These are phyloP conservation scores for Davidsoniella eucalypti DNA, from an alignment of 2,329 filamentous ascomycete genomes.

Conservation along the genomic window DNA sequence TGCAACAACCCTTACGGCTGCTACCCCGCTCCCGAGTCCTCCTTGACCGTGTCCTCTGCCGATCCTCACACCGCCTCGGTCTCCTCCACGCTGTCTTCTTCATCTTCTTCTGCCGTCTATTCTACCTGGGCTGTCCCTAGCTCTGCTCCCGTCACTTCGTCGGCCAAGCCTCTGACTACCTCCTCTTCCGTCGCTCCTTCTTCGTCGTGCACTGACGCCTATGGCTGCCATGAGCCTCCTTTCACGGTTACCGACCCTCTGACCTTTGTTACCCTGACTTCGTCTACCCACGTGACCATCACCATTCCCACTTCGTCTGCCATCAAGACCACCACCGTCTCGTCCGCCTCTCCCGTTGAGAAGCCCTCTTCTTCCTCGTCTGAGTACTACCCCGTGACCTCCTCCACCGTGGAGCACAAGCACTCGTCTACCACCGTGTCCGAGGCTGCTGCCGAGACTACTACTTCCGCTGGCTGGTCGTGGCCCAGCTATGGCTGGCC, in stretches of 20 bases:
- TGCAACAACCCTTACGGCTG: constrained; percentile 9
- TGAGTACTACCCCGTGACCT: background rate
- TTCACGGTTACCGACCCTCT: constrained; percentile 1
- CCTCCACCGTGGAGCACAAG: background rate
- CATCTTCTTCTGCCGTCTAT: background rate
- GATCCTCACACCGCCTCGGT: background rate
- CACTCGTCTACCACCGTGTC: background rate
- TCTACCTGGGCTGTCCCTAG: constrained; percentile 6
- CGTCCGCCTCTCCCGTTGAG: background rate
- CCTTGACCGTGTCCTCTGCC: constrained; percentile 7
- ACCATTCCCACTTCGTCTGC: constrained; percentile 5
- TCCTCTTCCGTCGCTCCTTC: background rate
- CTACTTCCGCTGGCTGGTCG: background rate
- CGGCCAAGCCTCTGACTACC: background rate
- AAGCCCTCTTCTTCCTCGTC: background rate
- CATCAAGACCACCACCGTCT: constrained; percentile 1
- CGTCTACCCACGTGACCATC: constrained; percentile 7
- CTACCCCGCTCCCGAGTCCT: constrained; percentile 1
- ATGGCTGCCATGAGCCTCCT: constrained; percentile 10
- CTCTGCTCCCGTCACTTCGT: constrained; percentile 3
- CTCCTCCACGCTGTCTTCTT: background rate
- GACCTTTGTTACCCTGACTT: constrained; percentile 10
- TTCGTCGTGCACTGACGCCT: constrained; percentile 8
- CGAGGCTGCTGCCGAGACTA: background rate
- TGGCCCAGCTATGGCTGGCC: background rate